Percentiles rank a stretch among this genome's conserved stretches.
Conservation (phyloP, 2,329 filamentous ascomycete species). For the Cordyceps javanica region DNA sequence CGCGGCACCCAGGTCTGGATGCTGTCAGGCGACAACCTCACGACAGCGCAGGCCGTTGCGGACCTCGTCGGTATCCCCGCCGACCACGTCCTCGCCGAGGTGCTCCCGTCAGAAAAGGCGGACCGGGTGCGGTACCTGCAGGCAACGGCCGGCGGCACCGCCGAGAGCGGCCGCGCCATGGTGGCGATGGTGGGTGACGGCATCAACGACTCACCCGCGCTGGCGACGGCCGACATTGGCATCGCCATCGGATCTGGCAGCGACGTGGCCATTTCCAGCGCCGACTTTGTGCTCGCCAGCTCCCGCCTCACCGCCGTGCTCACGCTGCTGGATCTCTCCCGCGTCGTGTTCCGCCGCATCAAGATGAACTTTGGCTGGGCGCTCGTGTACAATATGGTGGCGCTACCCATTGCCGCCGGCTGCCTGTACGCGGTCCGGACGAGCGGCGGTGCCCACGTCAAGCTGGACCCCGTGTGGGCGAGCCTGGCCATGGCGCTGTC, state of each 20-base stretch:
- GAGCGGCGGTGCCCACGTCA: slow-evolving; percentile 46
- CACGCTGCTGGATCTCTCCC: slow-evolving; percentile 65
- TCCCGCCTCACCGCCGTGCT: slow-evolving; percentile 64
- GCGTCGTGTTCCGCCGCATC: slow-evolving; percentile 68
- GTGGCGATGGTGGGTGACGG: slow-evolving; percentile 87
- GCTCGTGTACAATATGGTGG: slow-evolving; percentile 70
- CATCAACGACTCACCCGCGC: slow-evolving; percentile 81
- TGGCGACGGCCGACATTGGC: slow-evolving; percentile 73
- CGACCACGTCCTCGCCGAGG: slow-evolving; percentile 75
- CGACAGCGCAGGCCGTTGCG: slow-evolving; percentile 77
- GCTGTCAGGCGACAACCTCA: slow-evolving; percentile 86
- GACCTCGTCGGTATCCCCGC: slow-evolving; percentile 65
- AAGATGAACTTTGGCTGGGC: slow-evolving; percentile 86
- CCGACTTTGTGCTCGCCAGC: slow-evolving; percentile 75
- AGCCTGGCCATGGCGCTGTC: slow-evolving; percentile 88
- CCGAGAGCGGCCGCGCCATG: slow-evolving; percentile 33
- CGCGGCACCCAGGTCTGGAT: slow-evolving; percentile 76
- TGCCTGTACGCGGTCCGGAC: slow-evolving; percentile 58
- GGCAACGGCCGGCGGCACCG: slow-evolving; percentile 37
- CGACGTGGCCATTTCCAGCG: slow-evolving; percentile 75
- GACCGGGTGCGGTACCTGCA: slow-evolving; percentile 62
- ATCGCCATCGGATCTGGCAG: slow-evolving; percentile 79
- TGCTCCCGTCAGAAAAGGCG: slow-evolving; percentile 78
- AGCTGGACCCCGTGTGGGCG: slow-evolving; percentile 77
- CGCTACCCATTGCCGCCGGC: slow-evolving; percentile 75